Conservation (phyloP, 306 rosid species). For the Rosa multiflora region DNA sequence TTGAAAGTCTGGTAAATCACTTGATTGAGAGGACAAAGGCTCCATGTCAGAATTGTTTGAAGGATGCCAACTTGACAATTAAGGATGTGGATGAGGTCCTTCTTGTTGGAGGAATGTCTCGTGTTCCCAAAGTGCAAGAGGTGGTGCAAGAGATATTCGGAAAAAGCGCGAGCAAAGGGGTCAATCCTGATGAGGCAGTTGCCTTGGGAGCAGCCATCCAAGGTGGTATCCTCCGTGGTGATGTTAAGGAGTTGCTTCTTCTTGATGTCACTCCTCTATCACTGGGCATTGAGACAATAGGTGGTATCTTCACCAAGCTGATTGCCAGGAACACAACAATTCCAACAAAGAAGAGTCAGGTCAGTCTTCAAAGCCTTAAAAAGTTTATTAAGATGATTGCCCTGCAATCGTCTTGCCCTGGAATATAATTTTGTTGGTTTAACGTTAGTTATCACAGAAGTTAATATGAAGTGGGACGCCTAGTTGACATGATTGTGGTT, state of each 20-base stretch:
- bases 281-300: constrained; percentile 2
- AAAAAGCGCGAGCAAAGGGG: neutral
- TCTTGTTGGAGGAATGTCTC: constrained; percentile 62
- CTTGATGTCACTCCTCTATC: neutral
- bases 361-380: neutral
- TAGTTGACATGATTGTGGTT: no score
- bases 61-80: constrained; percentile 31
- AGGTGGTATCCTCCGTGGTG: constrained; percentile 11
- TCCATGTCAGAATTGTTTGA: constrained; percentile 50
- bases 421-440: no score
- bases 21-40: constrained; percentile 53
- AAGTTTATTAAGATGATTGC: no score
- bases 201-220: constrained; percentile 13
- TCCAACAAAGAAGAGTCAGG: constrained; percentile 9
- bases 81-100: constrained; percentile 57
- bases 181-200: constrained; percentile 20
- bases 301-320: constrained; percentile 9
- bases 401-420: neutral
- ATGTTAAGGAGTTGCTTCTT: constrained; percentile 6
- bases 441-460: no score
- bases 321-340: neutral
- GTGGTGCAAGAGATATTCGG: neutral
- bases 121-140: constrained; percentile 11
- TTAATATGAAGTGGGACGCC: no score
- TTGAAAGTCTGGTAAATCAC: constrained; percentile 44